Evolutionary conservation across 2,329 filamentous ascomycete species (phyloP), one percentile per base, ranked within the genome.

Genomic region (Trichophyton rubrum): DNA sequence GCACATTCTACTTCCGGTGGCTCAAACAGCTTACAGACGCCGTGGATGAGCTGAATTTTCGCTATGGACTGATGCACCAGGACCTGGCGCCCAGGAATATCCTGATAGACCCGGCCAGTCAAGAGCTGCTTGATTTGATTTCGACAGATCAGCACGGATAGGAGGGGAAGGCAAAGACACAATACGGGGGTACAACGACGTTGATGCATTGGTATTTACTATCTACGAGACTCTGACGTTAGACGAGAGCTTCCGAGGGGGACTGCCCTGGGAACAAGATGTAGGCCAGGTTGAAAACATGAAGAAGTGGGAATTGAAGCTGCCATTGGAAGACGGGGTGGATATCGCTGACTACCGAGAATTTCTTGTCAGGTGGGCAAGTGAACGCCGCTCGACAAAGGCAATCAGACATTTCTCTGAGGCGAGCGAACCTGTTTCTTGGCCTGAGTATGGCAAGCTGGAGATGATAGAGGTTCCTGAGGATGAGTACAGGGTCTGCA

Each of bases 41-140:
- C 11, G 35, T 62, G 40, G 62, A 63, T 27, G 62, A 61, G 9
- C 22, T 63, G 11, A 59, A 59, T 38, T 56, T 63, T 17, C 22
- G 13, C 3, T 63, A 56, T 35, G 62, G 62, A 1, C 17, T 61
- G 17, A 58, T 61, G 49, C 62, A 63, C 24, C 56, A 61, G 51
- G 61, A 62, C 41, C 30, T 63, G 45, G 59, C 62, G 20, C 62
- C 59, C 3, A 56, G 62, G 15, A 63, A 63, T 38, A 40, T 63
- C 27, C n/a, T 59, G 8, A 11, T 59, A 9, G 60, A 61, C 4
- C 62, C 59, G 2, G n/a, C 11, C 15, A 62, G 11, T n/a, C 13
- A 56, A 20, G 17, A 30, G n/a, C 27, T 62, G 9, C 60, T 58
- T 8, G 43, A 2, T 60, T 60, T 2, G 61, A 60, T 41, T 58